A percentile compares a stretch with the other conserved stretches of the same genome.
Evolutionary conservation across 495 filamentous ascomycete species (phyloP).

Genomic region (Hypoxylon trugodes): DNA sequence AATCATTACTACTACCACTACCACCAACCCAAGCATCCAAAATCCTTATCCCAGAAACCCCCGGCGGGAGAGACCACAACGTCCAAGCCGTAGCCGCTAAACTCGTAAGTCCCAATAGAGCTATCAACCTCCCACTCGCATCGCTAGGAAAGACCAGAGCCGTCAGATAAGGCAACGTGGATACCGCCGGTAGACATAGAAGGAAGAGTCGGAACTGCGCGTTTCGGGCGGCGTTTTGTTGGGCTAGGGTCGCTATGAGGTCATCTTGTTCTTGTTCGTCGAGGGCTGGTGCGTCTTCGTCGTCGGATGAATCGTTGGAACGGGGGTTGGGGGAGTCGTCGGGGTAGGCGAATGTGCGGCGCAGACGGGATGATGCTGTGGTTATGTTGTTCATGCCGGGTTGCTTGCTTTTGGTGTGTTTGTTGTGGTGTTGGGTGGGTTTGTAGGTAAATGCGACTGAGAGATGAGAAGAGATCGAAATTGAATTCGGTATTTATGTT

Average conservation of each 20-base stretch:
- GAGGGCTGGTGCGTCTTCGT: conserved; percentile 49
- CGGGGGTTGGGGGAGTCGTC: conserved; percentile 51
- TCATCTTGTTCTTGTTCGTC: conserved; percentile 70
- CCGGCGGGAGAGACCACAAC: conserved; percentile 51
- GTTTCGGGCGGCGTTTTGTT: conserved; percentile 66
- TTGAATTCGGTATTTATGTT: conserved; percentile 15
- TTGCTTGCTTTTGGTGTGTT: not conserved
- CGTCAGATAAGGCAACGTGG: conserved; percentile 61
- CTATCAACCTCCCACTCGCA: not conserved
- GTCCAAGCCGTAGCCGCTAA: conserved; percentile 66
- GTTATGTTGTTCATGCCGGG: conserved; percentile 19
- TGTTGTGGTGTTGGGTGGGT: conserved; percentile 2
- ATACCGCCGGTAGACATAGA: conserved; percentile 63
- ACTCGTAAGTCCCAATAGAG: conserved; percentile 66
- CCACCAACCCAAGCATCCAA: conserved; percentile 47
- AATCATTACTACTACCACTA: not conserved
- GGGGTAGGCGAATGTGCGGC: conserved; percentile 71
- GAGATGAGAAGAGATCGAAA: no score
- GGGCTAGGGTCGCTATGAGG: conserved; percentile 65
- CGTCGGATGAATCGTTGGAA: conserved; percentile 50
- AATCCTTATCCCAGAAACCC: conserved; percentile 45
- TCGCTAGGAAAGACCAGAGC: conserved; percentile 50
- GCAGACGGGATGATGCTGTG: conserved; percentile 55
- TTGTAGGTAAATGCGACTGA: not conserved
- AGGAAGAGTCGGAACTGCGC: conserved; percentile 66